Percentiles rank a stretch among this genome's conserved stretches.
These are phyloP conservation scores for Diversispora eburnea DNA, from an alignment of 192 early-diverging fungal species.

Conservation along the genomic window DNA sequence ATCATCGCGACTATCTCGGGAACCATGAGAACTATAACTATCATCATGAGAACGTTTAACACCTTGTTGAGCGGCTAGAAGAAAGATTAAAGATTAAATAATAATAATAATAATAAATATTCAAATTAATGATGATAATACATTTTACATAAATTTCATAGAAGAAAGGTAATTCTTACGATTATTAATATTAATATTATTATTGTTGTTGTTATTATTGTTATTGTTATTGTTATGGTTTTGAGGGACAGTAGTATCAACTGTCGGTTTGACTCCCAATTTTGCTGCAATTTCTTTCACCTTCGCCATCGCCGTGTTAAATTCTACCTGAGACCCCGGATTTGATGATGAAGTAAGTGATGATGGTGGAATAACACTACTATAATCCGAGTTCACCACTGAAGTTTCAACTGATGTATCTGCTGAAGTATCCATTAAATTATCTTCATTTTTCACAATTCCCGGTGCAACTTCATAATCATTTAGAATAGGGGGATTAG, in stretches of 20 bases:
- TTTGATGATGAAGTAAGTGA: constrained; percentile 17
- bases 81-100: neutral
- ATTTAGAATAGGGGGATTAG: no score
- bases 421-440: neutral
- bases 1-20: constrained; percentile 32
- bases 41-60: constrained; percentile 23
- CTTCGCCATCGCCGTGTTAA: constrained; percentile 64
- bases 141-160: neutral
- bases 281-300: constrained; percentile 78
- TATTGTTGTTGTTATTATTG: neutral
- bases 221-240: constrained; percentile 28
- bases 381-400: neutral
- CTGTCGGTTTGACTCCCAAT: constrained; percentile 42
- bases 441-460: neutral
- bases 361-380: constrained; percentile 4
- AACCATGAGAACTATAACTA: constrained; percentile 21
- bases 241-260: constrained; percentile 19
- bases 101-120: neutral
- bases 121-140: no score
- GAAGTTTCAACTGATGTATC: neutral
- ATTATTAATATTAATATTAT: neutral
- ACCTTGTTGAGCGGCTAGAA: constrained; percentile 20
- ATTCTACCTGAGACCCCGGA: constrained; percentile 42
- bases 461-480: neutral
- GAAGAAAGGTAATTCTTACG: neutral